phyloP scores from a whole-genome alignment of 2,329 filamentous ascomycete genomes.

The Aspergillus bombycis region DNA sequence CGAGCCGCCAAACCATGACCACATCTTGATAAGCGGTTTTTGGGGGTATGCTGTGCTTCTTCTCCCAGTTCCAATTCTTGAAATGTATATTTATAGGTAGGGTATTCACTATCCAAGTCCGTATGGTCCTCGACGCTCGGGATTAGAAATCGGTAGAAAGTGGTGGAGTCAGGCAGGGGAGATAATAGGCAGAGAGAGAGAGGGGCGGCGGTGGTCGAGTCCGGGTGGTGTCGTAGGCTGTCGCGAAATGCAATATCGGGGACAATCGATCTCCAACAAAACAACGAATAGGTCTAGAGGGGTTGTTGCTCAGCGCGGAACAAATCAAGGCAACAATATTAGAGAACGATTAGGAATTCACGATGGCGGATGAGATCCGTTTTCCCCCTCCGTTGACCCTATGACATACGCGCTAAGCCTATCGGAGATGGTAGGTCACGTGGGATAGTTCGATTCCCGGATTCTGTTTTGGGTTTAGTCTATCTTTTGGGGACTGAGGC shows the following conservation, averaged over 20 bases:
- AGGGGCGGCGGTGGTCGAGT: neutral
- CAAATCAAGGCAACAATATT: neutral
- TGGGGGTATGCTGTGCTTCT: neutral
- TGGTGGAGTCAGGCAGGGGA: slow-evolving; percentile 7
- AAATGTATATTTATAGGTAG: neutral
- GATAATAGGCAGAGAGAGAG: slow-evolving; percentile 5
- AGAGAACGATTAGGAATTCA: slow-evolving; percentile 1
- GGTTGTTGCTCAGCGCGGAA: neutral
- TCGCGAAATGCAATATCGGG: neutral
- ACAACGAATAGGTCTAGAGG: neutral
- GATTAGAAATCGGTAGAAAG: slow-evolving; percentile 14
- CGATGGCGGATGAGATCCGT: slow-evolving; percentile 11
- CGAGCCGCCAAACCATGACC: slow-evolving; percentile 90
- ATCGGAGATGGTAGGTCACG: slow-evolving; percentile 36
- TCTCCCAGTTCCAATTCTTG: neutral
- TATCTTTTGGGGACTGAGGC: neutral
- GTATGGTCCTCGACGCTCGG: neutral
- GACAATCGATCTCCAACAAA: neutral
- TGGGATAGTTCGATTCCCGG: slow-evolving; percentile 17
- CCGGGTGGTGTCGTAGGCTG: neutral
- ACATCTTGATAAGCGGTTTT: slow-evolving; percentile 51
- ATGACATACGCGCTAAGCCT: slow-evolving; percentile 42
- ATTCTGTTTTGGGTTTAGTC: neutral
- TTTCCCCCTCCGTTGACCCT: slow-evolving; percentile 37
- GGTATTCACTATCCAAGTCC: slow-evolving; percentile 3